A percentile compares a stretch with the other conserved stretches of the same genome.
Evolutionary conservation across 306 rosid species (phyloP).

Genomic region (Fragaria nilgerrensis): DNA sequence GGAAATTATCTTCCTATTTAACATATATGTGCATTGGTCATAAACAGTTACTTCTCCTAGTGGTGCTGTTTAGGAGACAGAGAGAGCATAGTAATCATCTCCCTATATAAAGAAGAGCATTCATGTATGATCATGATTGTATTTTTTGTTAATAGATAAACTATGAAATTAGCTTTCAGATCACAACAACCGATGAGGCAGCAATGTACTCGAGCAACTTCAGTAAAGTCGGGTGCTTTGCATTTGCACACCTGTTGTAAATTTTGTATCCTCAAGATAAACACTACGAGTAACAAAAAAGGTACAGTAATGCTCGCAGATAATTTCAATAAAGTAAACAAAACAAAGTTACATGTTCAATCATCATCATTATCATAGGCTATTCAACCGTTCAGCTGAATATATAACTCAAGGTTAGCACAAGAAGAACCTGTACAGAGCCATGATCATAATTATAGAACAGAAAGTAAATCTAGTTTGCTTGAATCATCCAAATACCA

Average conservation of each 20-base stretch:
- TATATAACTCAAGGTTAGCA: neutral
- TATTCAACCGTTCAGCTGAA: neutral
- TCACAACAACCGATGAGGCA: neutral
- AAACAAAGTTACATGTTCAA: neutral
- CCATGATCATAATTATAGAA: neutral
- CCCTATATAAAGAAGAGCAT: slow-evolving; percentile 1
- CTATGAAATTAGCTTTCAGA: neutral
- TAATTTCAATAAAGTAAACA: neutral
- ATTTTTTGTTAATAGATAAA: neutral
- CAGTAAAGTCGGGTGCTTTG: neutral
- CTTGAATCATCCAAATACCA: neutral
- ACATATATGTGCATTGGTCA: neutral
- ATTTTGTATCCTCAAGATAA: neutral
- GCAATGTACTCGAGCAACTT: neutral
- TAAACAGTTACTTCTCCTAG: neutral
- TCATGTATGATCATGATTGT: neutral
- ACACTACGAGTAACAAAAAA: neutral
- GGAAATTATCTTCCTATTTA: neutral
- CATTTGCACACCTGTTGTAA: neutral
- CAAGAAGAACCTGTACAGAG: neutral
- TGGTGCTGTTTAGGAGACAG: neutral
- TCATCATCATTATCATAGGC: neutral
- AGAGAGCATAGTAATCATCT: neutral
- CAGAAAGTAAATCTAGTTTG: neutral
- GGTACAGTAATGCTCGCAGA: neutral